Base-by-base conservation (phyloP, 2,329 filamentous ascomycete species). In the Plenodomus tracheiphilus region DNA sequence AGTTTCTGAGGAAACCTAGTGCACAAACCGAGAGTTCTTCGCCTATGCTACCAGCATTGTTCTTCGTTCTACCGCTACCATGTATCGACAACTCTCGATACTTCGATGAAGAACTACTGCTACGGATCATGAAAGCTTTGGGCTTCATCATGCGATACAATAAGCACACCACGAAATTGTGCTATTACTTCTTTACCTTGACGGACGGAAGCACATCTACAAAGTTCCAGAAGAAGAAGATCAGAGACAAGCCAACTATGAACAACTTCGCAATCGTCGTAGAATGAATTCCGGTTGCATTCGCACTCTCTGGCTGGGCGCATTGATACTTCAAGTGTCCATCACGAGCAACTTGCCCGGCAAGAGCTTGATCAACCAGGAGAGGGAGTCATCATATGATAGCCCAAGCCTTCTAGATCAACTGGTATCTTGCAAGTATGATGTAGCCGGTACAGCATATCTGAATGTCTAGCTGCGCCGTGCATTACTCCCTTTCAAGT, bases 21-120 rank as follows among this genome's bases (percentile, higher is more conserved):
- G 17, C 39, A n/a, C n/a, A 39, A 19, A 13, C 43, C 7, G 58
- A 43, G 2, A 20, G n/a, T 7, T 10, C 22, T 7, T 40, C 32
- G 10, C 25, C 36, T 9, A 37, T 65, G 20, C 68, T 73, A 39
- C 89, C 89, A 1, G 85, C 82, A 36, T 75, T 99, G 8, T 99
- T 99, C 70, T 76, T 99, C 22, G 94, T 99, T 9, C 77, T 99
- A 2, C 94, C 94, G 2, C 84, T 89, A 25, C 88, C 93, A 17
- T 99, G 94, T 65, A 80, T 97, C 41, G 81, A 83, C 18, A 99
- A 99, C 69, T 97, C 92, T 15, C 84, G 94, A 42, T 99, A 99
- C 68, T 83, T 96, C 66, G 86, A 90, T 46, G 85, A 92, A 54
- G 70, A 77, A 16, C 81, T 83, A 43, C 73, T 99, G 18, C 72